Evolutionary conservation across 2,329 filamentous ascomycete genomes (phyloP).

Genomic region (Cladosporium oxysporum): DNA sequence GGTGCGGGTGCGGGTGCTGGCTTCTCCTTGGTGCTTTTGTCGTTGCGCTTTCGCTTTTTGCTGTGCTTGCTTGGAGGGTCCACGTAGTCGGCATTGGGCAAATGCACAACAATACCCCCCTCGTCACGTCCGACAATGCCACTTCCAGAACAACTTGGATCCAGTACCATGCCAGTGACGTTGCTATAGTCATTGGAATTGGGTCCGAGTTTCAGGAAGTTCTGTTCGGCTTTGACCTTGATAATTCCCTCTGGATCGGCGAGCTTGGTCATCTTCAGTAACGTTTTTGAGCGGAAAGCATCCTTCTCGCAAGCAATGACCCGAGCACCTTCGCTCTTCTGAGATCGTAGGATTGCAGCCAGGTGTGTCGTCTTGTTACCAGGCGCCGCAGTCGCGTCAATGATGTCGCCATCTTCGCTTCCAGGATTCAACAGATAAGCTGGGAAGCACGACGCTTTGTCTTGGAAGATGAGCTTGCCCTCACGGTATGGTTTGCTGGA

Average conservation of each 20-base stretch:
- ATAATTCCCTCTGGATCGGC: constrained; percentile 71
- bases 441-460: constrained; percentile 96
- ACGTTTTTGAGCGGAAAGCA: constrained; percentile 66
- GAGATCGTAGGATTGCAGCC: constrained; percentile 67
- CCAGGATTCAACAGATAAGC: constrained; percentile 78
- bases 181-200: constrained; percentile 59
- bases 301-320: constrained; percentile 85
- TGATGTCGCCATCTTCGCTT: constrained; percentile 69
- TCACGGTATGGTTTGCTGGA: constrained; percentile 71
- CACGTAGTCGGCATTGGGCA: constrained; percentile 47
- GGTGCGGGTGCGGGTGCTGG: constrained; percentile 17
- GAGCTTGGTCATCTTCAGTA: constrained; percentile 80
- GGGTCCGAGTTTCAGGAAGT: constrained; percentile 79
- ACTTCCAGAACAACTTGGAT: constrained; percentile 94
- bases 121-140: constrained; percentile 90
- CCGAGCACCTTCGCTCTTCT: constrained; percentile 38
- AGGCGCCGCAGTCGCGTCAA: constrained; percentile 93
- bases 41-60: constrained; percentile 31
- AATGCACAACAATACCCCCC: constrained; percentile 62
- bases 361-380: constrained; percentile 97
- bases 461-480: constrained; percentile 85
- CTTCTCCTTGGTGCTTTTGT: constrained; percentile 17
- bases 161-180: constrained; percentile 82
- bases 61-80: constrained; percentile 21
- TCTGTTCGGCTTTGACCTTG: constrained; percentile 69